Conservation (phyloP, 148 eudicot genomes). For the Silene uniflora region DNA sequence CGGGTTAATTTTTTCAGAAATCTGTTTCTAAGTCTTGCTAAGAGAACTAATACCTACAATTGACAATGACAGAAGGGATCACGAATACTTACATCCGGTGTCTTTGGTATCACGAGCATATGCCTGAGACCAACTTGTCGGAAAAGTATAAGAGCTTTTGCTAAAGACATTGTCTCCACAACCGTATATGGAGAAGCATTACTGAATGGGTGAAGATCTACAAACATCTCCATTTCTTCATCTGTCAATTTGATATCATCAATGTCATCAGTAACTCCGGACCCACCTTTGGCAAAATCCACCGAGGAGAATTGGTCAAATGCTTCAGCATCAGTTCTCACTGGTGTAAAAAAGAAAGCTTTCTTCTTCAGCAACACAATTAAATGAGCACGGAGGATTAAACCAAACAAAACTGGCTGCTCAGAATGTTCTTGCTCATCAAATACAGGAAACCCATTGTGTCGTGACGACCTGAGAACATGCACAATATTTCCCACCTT, state of each 20-base stretch:
- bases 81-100: constrained; percentile 52
- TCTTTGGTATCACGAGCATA: constrained; percentile 67
- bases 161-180: constrained; percentile 90
- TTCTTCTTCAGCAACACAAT: constrained; percentile 68
- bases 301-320: constrained; percentile 52
- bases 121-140: constrained; percentile 93
- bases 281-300: constrained; percentile 82
- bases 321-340: constrained; percentile 31
- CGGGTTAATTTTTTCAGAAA: neutral
- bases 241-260: constrained; percentile 56
- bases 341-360: constrained; percentile 49
- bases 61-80: constrained; percentile 3
- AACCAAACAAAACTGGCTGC: constrained; percentile 58
- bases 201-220: constrained; percentile 80
- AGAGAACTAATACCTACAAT: neutral
- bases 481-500: constrained; percentile 69
- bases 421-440: constrained; percentile 59
- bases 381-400: constrained; percentile 73
- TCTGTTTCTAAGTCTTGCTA: neutral
- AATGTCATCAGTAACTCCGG: constrained; percentile 47
- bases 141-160: constrained; percentile 82
- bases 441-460: constrained; percentile 87
- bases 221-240: constrained; percentile 89
- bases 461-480: constrained; percentile 53
- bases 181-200: constrained; percentile 89